A percentile compares a stretch with the other conserved stretches of the same genome.
These are phyloP conservation scores for Pseudohalonectria lignicola DNA, from an alignment of 2,329 filamentous ascomycete species.

Conservation along the genomic window DNA sequence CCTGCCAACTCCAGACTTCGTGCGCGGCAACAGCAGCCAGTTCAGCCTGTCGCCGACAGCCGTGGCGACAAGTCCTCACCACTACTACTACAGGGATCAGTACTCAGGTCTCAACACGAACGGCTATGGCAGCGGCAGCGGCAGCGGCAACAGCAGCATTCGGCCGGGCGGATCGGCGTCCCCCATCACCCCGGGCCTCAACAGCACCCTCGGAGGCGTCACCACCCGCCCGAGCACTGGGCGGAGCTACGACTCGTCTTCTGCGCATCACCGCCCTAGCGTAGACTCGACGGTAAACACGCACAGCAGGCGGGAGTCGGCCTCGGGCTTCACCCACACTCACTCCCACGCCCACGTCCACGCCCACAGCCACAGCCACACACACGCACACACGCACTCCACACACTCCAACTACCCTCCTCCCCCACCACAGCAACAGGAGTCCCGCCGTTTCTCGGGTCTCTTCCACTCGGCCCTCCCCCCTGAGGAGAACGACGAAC, in stretches of 20 bases:
- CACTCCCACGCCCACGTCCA: background rate
- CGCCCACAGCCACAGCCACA: background rate
- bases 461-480: conserved; percentile 84
- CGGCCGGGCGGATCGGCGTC: conserved; percentile 46
- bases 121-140: conserved; percentile 14
- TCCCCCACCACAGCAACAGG: conserved; percentile 20
- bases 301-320: conserved; percentile 40
- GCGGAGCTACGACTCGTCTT: conserved; percentile 22
- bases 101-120: conserved; percentile 27
- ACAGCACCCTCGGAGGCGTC: conserved; percentile 27
- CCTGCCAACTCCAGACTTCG: conserved; percentile 55
- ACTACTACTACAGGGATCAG: conserved; percentile 46
- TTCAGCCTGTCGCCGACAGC: conserved; percentile 45
- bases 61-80: conserved; percentile 32
- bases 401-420: too few species aligned
- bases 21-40: conserved; percentile 53
- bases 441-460: conserved; percentile 53
- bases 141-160: conserved; percentile 17
- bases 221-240: conserved; percentile 51
- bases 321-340: conserved; percentile 29
- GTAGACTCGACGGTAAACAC: conserved; percentile 7
- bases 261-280: conserved; percentile 10
- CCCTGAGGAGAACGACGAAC: conserved; percentile 51
- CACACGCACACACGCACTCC: conserved; percentile 3
- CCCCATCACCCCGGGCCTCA: conserved; percentile 42